Evolutionary conservation across 139 green algal species (phyloP).

Genomic region (Chlorella sp.): DNA sequence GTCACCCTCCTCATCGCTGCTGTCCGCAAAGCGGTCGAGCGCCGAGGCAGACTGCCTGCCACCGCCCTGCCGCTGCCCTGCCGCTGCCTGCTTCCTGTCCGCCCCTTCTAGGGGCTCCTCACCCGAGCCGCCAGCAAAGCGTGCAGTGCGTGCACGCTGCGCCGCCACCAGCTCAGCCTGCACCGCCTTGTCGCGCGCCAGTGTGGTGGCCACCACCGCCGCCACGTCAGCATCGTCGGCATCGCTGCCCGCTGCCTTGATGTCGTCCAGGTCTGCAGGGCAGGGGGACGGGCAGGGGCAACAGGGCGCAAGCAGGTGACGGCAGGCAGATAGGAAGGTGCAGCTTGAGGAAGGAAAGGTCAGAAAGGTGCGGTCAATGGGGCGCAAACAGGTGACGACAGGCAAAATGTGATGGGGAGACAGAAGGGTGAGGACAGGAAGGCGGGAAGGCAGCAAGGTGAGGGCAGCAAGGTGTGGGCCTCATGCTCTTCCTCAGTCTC

Average conservation of each 20-base stretch:
- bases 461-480: too few species aligned
- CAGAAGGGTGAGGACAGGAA: too few species aligned
- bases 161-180: slow-evolving; percentile 20
- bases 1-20: slow-evolving; percentile 20
- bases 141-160: not conserved
- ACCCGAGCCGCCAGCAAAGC: not conserved
- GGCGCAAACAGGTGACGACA: too few species aligned
- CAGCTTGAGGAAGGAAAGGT: not conserved
- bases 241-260: slow-evolving; percentile 12
- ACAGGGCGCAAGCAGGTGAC: not conserved
- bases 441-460: too few species aligned
- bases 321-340: too few species aligned
- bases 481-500: too few species aligned
- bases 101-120: not conserved
- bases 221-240: slow-evolving; percentile 30
- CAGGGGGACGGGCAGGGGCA: not conserved
- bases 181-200: slow-evolving; percentile 23
- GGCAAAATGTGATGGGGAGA: too few species aligned
- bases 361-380: too few species aligned
- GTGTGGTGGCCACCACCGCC: slow-evolving; percentile 21
- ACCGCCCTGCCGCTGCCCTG: not conserved
- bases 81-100: not conserved
- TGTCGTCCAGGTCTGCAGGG: slow-evolving; percentile 43
- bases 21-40: slow-evolving; percentile 22
- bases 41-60: not conserved